A percentile compares a stretch with the other conserved stretches of the same genome.
phyloP scores from a whole-genome alignment of 352 stramenopile genomes.

The Phytopythium vexans region DNA sequence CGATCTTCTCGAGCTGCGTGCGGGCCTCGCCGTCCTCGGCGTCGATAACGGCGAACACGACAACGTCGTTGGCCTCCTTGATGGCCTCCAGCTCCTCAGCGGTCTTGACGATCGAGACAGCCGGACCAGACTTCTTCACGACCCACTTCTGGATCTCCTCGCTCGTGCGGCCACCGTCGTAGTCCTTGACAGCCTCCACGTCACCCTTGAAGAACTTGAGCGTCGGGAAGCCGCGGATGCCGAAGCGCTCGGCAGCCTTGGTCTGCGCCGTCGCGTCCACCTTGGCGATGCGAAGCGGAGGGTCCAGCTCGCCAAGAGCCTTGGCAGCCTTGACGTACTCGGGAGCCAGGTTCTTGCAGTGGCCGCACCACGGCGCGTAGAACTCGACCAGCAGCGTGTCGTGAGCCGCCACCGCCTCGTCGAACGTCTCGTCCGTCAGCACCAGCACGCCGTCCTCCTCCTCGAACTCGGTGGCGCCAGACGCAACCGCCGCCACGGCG shows the following conservation, averaged over 20 bases:
- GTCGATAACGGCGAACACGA: slow-evolving; percentile 84
- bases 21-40: slow-evolving; percentile 70
- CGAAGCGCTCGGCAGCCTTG: slow-evolving; percentile 79
- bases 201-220: slow-evolving; percentile 93
- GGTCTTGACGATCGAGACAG: slow-evolving; percentile 76
- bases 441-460: slow-evolving; percentile 91
- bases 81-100: slow-evolving; percentile 71
- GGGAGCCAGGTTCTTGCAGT: slow-evolving; percentile 85
- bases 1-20: slow-evolving; percentile 71
- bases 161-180: slow-evolving; percentile 80
- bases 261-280: slow-evolving; percentile 85
- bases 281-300: slow-evolving; percentile 79
- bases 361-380: slow-evolving; percentile 85
- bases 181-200: slow-evolving; percentile 80
- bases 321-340: slow-evolving; percentile 87
- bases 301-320: slow-evolving; percentile 76
- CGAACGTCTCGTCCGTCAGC: slow-evolving; percentile 91
- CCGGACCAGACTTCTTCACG: slow-evolving; percentile 90
- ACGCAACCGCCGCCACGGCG: slow-evolving; percentile 37
- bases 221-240: slow-evolving; percentile 87
- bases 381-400: slow-evolving; percentile 90
- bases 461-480: slow-evolving; percentile 51
- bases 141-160: slow-evolving; percentile 90
- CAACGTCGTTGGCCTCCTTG: slow-evolving; percentile 81
- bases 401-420: slow-evolving; percentile 78